Conservation (phyloP, 2,329 filamentous ascomycete genomes). For the Colletotrichum coccodes region DNA sequence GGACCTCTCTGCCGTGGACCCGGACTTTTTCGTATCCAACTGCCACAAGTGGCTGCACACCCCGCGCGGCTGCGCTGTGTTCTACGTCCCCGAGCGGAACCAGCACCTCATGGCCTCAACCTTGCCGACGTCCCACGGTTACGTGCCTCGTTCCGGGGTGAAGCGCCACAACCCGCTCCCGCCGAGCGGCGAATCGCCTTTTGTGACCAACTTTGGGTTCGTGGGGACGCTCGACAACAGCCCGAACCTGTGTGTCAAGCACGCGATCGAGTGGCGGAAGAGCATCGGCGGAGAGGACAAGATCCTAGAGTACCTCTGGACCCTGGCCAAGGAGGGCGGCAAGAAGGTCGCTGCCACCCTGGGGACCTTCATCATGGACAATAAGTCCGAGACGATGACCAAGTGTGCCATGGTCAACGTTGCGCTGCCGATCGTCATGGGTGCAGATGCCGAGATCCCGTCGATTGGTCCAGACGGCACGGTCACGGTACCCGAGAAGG, state of each 20-base stretch:
- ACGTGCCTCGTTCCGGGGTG: slow-evolving; percentile 56
- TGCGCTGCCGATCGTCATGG: slow-evolving; percentile 70
- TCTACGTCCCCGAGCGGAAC: slow-evolving; percentile 82
- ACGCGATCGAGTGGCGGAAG: slow-evolving; percentile 76
- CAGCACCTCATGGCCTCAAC: slow-evolving; percentile 80
- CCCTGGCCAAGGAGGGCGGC: slow-evolving; percentile 73
- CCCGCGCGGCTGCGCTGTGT: slow-evolving; percentile 82
- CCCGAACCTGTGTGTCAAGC: slow-evolving; percentile 77
- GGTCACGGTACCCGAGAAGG: slow-evolving; percentile 41
- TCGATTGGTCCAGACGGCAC: slow-evolving; percentile 32
- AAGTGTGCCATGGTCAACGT: slow-evolving; percentile 80
- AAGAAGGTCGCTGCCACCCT: slow-evolving; percentile 68
- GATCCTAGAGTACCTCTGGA: slow-evolving; percentile 71
- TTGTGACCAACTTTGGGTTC: slow-evolving; percentile 79
- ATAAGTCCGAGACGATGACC: slow-evolving; percentile 67
- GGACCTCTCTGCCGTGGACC: slow-evolving; percentile 72
- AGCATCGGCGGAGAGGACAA: slow-evolving; percentile 77
- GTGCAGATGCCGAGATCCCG: slow-evolving; percentile 36
- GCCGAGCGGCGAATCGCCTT: slow-evolving; percentile 62
- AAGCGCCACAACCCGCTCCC: slow-evolving; percentile 53
- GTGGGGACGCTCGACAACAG: slow-evolving; percentile 79
- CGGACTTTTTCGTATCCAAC: slow-evolving; percentile 90
- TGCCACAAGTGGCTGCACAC: slow-evolving; percentile 91
- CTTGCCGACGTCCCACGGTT: slow-evolving; percentile 85
- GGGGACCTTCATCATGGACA: slow-evolving; percentile 79